Percentiles rank a stretch among this genome's conserved stretches.
phyloP scores from a whole-genome alignment of 495 filamentous ascomycete species.

The Aspergillus affinis region DNA sequence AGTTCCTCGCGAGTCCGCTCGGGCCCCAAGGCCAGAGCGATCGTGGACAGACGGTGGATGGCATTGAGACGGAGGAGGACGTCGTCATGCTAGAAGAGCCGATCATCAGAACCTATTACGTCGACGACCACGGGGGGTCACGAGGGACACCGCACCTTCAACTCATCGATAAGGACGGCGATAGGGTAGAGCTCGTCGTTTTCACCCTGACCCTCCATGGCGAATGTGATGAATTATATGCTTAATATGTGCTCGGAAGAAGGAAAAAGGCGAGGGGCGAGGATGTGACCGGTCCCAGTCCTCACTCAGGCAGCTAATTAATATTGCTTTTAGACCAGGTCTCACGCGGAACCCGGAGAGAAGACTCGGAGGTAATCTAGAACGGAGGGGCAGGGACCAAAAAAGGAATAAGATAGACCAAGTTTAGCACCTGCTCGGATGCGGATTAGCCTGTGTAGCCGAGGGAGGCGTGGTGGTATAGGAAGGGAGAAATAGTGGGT shows the following conservation, averaged over 20 bases:
- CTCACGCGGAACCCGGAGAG: slow-evolving; percentile 31
- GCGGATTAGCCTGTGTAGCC: slow-evolving; percentile 18
- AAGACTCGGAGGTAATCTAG: slow-evolving; percentile 10
- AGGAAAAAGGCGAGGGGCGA: slow-evolving; percentile 23
- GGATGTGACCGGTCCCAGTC: slow-evolving; percentile 37
- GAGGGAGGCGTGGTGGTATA: slow-evolving; percentile 16
- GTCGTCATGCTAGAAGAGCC: slow-evolving; percentile 78
- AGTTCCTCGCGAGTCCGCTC: slow-evolving; percentile 96
- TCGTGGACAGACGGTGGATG: slow-evolving; percentile 95
- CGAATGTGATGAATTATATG: slow-evolving; percentile 27
- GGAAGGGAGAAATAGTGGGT: slow-evolving; percentile 27
- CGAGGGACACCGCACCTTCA: slow-evolving; percentile 68
- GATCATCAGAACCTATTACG: slow-evolving; percentile 22
- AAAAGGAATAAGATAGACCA: slow-evolving; percentile 5
- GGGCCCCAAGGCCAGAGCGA: slow-evolving; percentile 90
- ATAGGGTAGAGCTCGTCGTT: slow-evolving; percentile 99
- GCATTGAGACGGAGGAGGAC: slow-evolving; percentile 96
- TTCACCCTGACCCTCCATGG: slow-evolving; percentile 70
- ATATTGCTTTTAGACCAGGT: slow-evolving; percentile 15
- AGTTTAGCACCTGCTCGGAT: slow-evolving; percentile 18
- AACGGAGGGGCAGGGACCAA: slow-evolving; percentile 11
- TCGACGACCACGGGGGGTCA: slow-evolving; percentile 1
- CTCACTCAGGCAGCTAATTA: slow-evolving; percentile 22
- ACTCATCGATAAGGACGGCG: slow-evolving; percentile 97
- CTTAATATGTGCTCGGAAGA: slow-evolving; percentile 20